Conservation (phyloP, 805 yeast species). For the Priceomyces melissophilus region DNA sequence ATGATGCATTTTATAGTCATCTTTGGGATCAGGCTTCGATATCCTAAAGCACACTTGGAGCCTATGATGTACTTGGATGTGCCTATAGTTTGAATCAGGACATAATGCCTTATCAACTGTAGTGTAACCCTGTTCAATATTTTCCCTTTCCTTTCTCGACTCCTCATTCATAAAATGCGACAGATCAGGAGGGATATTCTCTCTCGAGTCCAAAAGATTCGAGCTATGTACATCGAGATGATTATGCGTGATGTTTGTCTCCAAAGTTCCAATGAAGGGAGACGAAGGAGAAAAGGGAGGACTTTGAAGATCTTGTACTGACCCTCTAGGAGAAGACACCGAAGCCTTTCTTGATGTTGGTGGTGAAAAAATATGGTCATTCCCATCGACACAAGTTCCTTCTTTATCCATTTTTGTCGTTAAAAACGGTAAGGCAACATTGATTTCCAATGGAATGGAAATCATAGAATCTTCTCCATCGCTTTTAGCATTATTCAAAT, state of each 20-base stretch:
- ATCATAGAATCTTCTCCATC: slow-evolving; percentile 22
- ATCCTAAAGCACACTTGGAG: slow-evolving; percentile 69
- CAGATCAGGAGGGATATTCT: slow-evolving; percentile 26
- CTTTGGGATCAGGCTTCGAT: slow-evolving; percentile 54
- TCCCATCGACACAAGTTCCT: slow-evolving; percentile 16
- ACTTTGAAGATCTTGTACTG: slow-evolving; percentile 1
- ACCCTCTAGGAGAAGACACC: slow-evolving; percentile 10
- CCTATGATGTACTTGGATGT: slow-evolving; percentile 62
- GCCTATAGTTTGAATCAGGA: slow-evolving; percentile 63
- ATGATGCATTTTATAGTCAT: slow-evolving; percentile 53
- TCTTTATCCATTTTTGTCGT: slow-evolving; percentile 36
- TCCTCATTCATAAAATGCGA: slow-evolving; percentile 30
- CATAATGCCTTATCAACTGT: slow-evolving; percentile 41
- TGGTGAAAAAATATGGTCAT: slow-evolving; percentile 10
- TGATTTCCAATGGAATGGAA: slow-evolving; percentile 42
- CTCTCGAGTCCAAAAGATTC: slow-evolving; percentile 8
- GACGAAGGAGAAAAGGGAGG: slow-evolving; percentile 21
- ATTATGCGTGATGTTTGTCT: slow-evolving; percentile 34
- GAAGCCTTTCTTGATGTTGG: slow-evolving; percentile 28
- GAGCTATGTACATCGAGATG: slow-evolving; percentile 11
- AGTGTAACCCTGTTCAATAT: slow-evolving; percentile 35
- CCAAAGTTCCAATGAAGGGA: slow-evolving; percentile 38
- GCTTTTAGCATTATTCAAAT: slow-evolving; percentile 6
- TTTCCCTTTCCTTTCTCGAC: slow-evolving; percentile 18
- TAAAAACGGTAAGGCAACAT: slow-evolving; percentile 41